These are phyloP conservation scores for Ogataea corticis DNA, from an alignment of 805 yeast species.

Conservation along the genomic window DNA sequence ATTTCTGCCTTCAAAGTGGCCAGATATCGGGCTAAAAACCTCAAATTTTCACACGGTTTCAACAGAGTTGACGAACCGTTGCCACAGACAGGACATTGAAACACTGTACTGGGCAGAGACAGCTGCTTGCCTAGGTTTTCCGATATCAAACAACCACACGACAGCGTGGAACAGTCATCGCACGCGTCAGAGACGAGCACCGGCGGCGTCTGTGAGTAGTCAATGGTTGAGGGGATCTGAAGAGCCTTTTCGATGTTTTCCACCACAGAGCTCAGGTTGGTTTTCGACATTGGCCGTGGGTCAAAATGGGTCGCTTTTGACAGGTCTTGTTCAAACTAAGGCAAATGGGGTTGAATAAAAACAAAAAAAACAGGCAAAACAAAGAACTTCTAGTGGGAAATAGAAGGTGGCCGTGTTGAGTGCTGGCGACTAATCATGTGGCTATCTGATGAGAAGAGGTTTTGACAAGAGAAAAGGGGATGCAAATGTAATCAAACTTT, in stretches of 20 bases:
- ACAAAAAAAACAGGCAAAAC: not conserved
- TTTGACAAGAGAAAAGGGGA: too few relatives aligned
- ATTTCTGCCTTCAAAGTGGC: slow-evolving; percentile 12
- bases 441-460: too few relatives aligned
- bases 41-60: slow-evolving; percentile 36
- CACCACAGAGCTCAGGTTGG: slow-evolving; percentile 7
- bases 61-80: slow-evolving; percentile 23
- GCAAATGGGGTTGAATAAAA: too few relatives aligned
- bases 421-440: too few relatives aligned
- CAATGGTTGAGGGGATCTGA: slow-evolving; percentile 25
- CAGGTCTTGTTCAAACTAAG: not conserved
- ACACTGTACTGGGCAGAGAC: slow-evolving; percentile 16
- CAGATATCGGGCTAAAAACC: slow-evolving; percentile 26
- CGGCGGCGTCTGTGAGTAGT: slow-evolving; percentile 25
- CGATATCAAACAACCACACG: slow-evolving; percentile 45
- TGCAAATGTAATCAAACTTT: not conserved
- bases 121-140: slow-evolving; percentile 30
- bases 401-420: too few relatives aligned
- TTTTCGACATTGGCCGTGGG: not conserved
- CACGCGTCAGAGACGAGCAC: slow-evolving; percentile 21
- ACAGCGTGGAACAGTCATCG: slow-evolving; percentile 34
- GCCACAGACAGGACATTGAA: slow-evolving; percentile 41
- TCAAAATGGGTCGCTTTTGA: not conserved
- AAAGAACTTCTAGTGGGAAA: too few relatives aligned
- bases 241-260: slow-evolving; percentile 21